Evolutionary conservation across 192 early-diverging fungal species (phyloP).

Genomic region (Oehlia diaphana): DNA sequence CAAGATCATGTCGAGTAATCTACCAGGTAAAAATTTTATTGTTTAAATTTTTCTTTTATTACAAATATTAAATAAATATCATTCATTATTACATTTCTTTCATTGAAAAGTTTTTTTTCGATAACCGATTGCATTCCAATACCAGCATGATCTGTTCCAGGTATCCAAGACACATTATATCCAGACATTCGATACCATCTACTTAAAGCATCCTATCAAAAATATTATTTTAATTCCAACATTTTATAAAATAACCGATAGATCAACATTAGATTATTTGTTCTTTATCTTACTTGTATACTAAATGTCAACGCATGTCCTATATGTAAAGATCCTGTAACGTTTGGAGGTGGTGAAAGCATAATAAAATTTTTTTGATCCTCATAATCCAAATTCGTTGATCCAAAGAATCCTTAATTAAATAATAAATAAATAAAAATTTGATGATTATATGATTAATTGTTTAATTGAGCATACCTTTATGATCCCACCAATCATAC

Average conservation of each 20-base stretch:
- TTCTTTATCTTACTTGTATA: conserved; percentile 65
- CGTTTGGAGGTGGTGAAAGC: conserved; percentile 94
- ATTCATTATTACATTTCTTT: conserved; percentile 38
- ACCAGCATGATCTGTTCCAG: conserved; percentile 97
- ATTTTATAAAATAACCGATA: not conserved
- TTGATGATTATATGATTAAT: not conserved
- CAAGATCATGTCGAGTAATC: conserved; percentile 81
- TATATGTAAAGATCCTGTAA: conserved; percentile 93
- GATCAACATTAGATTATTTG: conserved; percentile 22
- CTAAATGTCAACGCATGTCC: conserved; percentile 91
- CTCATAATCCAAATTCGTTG: conserved; percentile 39
- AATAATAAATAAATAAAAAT: not conserved
- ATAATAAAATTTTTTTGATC: conserved; percentile 69
- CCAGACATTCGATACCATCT: conserved; percentile 90
- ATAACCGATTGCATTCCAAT: conserved; percentile 97
- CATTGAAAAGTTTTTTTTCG: conserved; percentile 83
- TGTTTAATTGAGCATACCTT: conserved; percentile 44
- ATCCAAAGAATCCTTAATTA: conserved; percentile 51
- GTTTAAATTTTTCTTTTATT: not conserved
- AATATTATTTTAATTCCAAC: not conserved
- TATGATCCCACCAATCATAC: conserved; percentile 96
- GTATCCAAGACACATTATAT: conserved; percentile 86
- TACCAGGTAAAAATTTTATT: not conserved
- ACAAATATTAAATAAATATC: too few relatives aligned
- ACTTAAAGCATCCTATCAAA: conserved; percentile 55